Evolutionary conservation across 345 rosid genomes (phyloP).

Genomic region (Lumnitzera littorea): DNA sequence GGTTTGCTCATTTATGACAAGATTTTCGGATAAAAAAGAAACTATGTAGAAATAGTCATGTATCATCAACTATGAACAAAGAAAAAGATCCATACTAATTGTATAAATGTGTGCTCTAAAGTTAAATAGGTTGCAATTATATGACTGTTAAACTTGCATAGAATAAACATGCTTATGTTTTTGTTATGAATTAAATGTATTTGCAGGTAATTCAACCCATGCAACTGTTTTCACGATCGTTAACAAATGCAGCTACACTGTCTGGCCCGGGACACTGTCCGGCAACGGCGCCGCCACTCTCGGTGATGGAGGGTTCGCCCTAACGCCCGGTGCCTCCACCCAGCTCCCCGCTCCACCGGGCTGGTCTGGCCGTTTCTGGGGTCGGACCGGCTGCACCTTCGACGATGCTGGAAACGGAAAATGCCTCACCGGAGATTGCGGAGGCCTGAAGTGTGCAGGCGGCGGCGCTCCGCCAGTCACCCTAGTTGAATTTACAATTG

Average conservation of each 20-base stretch:
- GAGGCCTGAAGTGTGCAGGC: slow-evolving; percentile 49
- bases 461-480: slow-evolving; percentile 75
- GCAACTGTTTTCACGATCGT: slow-evolving; percentile 55
- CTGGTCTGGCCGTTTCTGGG: slow-evolving; percentile 95
- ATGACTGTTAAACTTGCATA: no score
- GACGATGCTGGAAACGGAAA: slow-evolving; percentile 58
- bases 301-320: slow-evolving; percentile 63
- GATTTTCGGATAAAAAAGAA: no score
- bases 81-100: no score
- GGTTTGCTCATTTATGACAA: no score
- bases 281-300: slow-evolving; percentile 49
- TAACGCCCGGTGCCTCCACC: slow-evolving; percentile 44
- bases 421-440: slow-evolving; percentile 83
- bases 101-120: no score
- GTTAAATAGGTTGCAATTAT: no score
- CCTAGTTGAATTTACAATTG: slow-evolving; percentile 71
- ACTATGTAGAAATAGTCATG: no score
- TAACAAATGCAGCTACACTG: slow-evolving; percentile 59
- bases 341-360: slow-evolving; percentile 54
- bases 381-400: slow-evolving; percentile 71
- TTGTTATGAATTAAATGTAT: no score
- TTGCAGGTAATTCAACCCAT: slow-evolving; percentile 18
- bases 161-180: background rate
- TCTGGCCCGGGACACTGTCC: slow-evolving; percentile 88
- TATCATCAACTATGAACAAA: no score